Percentiles rank a stretch among this genome's conserved stretches.
Conservation (phyloP, 192 early-diverging fungal species). For the Coemansia sp. region DNA sequence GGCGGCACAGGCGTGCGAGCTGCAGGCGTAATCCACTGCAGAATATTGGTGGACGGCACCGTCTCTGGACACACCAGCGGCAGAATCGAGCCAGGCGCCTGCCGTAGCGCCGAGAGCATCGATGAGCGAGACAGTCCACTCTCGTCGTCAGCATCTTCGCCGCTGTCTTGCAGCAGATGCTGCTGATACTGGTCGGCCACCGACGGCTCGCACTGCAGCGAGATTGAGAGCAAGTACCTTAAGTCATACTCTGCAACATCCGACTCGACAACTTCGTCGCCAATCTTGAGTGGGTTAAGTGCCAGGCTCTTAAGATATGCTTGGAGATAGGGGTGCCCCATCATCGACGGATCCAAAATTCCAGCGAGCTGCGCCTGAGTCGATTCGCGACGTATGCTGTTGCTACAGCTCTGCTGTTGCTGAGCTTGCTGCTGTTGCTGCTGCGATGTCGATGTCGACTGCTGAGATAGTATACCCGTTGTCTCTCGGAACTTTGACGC, state of each 20-base stretch:
- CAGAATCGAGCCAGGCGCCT: conserved; percentile 54
- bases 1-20: conserved; percentile 32
- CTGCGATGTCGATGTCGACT: conserved; percentile 8
- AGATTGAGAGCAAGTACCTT: conserved; percentile 50
- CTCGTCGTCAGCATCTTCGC: conserved; percentile 17
- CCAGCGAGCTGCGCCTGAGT: conserved; percentile 6
- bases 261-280: conserved; percentile 50
- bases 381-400: conserved; percentile 14
- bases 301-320: conserved; percentile 32
- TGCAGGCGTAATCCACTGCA: conserved; percentile 55
- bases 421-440: conserved; percentile 10
- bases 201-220: conserved; percentile 54
- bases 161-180: conserved; percentile 22
- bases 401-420: neutral
- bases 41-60: conserved; percentile 52
- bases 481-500: conserved; percentile 37
- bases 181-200: conserved; percentile 52
- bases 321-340: conserved; percentile 42
- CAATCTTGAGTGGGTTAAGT: conserved; percentile 49
- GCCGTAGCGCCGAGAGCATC: conserved; percentile 34
- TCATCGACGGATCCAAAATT: conserved; percentile 36
- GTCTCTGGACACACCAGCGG: conserved; percentile 59
- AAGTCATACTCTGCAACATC: conserved; percentile 52
- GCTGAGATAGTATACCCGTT: conserved; percentile 6
- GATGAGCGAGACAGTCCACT: conserved; percentile 14